Base-by-base conservation (phyloP, 2,329 filamentous ascomycete genomes). In the Colletotrichum trifolii region DNA sequence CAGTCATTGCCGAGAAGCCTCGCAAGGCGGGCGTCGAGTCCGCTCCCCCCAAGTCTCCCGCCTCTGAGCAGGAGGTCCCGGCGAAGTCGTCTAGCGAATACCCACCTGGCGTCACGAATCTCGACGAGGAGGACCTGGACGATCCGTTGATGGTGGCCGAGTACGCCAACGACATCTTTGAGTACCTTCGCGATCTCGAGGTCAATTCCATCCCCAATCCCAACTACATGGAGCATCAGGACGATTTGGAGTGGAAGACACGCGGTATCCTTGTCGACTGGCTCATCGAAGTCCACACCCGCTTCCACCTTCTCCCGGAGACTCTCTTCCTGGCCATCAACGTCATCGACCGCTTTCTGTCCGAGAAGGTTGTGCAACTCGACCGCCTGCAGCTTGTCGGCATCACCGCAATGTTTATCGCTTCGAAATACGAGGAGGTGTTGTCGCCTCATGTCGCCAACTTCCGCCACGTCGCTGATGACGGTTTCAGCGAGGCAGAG, bases 361-460 rank as follows among this genome's bases (percentile, higher is more conserved):
- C 95, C 0, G 89, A 90, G 74, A 97, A 98, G 83, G 91, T 97
- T 38, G 96, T 99, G 49, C 93, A 97, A 80, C 89, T 99, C 50
- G 95, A 98, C 77, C 94, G 94, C 67, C 89, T 99, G 6, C 96
- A 99, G 80, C 87, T 99, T 8, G 96, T 99, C 64, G 96, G 96
- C 74, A 94, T 98, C 73, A 97, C 96, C 33, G 96, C 95, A 78
- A 98, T 99, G 96, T 98, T 98, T 83, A 97, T 98, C 74, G 96
- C 96, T 11, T 96, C 95, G 74, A 99, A 99, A 83, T 99, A 98
- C 77, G 95, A 99, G 80, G 96, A 99, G 77, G 94, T 99, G 54
- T 87, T 99, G 54, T 98, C 96, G 10, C 96, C 96, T 49, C 95
- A 98, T 72, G 94, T 99, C 43, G 91, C 92, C 77, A 97, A 97